Conservation (phyloP, 192 early-diverging fungal species). For the Backusella liffmaniae region DNA sequence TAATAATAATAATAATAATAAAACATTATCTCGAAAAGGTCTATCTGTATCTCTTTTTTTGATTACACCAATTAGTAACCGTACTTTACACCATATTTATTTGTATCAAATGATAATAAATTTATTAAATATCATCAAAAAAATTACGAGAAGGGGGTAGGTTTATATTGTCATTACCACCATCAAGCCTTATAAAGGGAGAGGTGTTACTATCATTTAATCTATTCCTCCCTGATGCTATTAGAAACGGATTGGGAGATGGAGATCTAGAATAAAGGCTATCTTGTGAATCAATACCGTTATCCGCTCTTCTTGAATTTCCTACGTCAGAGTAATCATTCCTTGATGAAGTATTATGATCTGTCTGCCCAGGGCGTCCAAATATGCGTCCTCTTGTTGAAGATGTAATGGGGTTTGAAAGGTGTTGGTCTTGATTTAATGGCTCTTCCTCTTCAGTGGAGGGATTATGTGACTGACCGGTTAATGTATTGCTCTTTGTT, state of each 20-base stretch:
- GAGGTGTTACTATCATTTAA: neutral
- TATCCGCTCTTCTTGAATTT: neutral
- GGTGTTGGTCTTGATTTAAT: neutral
- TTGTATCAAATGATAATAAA: neutral
- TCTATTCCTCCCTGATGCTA: slow-evolving; percentile 6
- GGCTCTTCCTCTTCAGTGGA: neutral
- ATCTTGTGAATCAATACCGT: neutral
- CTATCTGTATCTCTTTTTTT: too few relatives aligned
- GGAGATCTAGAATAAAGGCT: slow-evolving; percentile 1
- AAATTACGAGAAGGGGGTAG: slow-evolving; percentile 1
- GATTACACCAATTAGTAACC: too few relatives aligned
- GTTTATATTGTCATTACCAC: neutral
- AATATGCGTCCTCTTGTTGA: neutral
- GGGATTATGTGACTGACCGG: neutral
- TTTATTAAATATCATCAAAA: slow-evolving; percentile 12
- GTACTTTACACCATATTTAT: too few relatives aligned
- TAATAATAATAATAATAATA: too few relatives aligned
- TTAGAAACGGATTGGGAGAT: slow-evolving; percentile 18
- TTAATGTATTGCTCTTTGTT: neutral
- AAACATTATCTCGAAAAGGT: too few relatives aligned
- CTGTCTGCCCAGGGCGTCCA: neutral
- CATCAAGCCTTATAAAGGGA: slow-evolving; percentile 22
- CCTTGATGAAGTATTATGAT: neutral
- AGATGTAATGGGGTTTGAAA: neutral
- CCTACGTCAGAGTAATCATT: neutral